Evolutionary conservation across 2,329 filamentous ascomycete genomes (phyloP), one percentile per base, ranked within the genome.

Genomic region (Sphaerulina populicola): DNA sequence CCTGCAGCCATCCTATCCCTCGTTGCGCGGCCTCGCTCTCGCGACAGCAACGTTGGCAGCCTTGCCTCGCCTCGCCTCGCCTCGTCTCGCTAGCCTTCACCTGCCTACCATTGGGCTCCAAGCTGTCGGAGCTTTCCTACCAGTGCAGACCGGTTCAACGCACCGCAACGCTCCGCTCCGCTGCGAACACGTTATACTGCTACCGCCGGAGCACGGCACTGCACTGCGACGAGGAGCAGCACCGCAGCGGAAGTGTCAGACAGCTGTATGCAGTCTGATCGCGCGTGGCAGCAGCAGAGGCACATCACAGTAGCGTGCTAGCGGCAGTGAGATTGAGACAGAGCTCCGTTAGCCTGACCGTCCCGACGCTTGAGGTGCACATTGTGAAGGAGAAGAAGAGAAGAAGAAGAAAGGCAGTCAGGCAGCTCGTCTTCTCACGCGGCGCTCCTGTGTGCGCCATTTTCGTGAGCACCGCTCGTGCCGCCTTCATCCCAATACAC

Each of bases 91-190:
- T 7, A 35, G 10, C 31, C 10, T n/a, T 10, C 10, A 36, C 27
- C 27, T 27, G 33, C 44, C 44, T 30, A 41, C 48, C 48, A 51
- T 52, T 52, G 49, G 49, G 10, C 38, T 36, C 39, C 42, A 38
- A 52, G 39, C 50, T 42, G 15, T 27, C 36, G 27, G 29, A 35
- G 31, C 31, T 27, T 31, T 46, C 23, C 44, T 18, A 35, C 35
- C 44, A 46, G 38, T 42, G 29, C 46, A 10, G 3, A 35, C 10
- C 15, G 15, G 38, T 18, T 18, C 18, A 18, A 38, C 9, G 21
- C 37, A 47, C 45, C 11, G 23, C 35, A 31, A 36, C 39, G 30
- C 39, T 23, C 35, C 30, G 15, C 39, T 29, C 36, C 18, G 12
- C 35, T n/a, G 12, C 12, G 11, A 36, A 39, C 21, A 12, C 39